phyloP scores from a whole-genome alignment of 495 filamentous ascomycete species.

The Penicillium antarcticum region DNA sequence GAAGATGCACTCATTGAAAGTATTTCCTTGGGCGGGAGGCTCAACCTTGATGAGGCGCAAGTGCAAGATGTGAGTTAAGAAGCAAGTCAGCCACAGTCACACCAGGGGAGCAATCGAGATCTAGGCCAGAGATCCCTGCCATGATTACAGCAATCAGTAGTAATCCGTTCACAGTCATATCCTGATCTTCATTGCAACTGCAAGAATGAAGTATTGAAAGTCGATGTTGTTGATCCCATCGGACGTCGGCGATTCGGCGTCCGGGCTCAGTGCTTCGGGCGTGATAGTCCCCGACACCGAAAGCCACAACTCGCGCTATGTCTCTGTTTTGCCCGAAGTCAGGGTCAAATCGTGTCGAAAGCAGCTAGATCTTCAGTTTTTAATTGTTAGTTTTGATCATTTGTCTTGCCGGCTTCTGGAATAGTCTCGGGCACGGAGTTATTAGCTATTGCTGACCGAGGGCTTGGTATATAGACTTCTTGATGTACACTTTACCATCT shows the following conservation, averaged over 20 bases:
- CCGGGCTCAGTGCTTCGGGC: background rate
- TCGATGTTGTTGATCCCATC: background rate
- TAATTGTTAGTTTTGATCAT: background rate
- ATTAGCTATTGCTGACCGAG: background rate
- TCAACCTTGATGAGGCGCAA: no score
- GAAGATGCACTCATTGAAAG: no score
- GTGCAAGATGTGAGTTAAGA: no score
- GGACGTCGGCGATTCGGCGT: conserved; percentile 13
- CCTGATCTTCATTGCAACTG: no score
- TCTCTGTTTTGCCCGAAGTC: background rate
- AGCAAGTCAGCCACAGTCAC: no score
- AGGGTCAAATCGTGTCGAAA: background rate
- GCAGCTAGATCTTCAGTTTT: background rate
- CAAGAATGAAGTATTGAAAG: no score
- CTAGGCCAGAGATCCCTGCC: no score
- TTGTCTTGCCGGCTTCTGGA: background rate
- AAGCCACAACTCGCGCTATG: background rate
- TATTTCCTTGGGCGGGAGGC: no score
- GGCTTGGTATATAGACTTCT: background rate
- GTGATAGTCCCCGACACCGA: conserved; percentile 1
- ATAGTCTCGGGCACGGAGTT: background rate
- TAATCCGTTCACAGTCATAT: no score
- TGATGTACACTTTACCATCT: background rate
- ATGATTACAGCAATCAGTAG: no score
- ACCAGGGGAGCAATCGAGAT: no score